These are phyloP conservation scores for Gossypium lobatum DNA, from an alignment of 441 rosid genomes.

Conservation along the genomic window DNA sequence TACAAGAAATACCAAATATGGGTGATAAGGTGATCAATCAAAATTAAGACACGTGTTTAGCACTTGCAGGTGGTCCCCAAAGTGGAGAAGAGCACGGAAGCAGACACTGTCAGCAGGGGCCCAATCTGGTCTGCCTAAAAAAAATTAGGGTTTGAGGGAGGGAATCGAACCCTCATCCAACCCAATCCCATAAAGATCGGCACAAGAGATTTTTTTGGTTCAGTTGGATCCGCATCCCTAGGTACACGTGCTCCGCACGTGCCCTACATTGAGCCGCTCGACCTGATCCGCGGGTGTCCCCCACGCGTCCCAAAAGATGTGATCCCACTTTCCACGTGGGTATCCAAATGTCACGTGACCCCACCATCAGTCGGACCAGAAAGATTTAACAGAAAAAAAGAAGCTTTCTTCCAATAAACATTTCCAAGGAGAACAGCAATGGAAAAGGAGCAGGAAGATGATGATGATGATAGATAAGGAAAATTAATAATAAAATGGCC, in stretches of 20 bases:
- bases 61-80: background rate
- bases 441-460: too few species aligned
- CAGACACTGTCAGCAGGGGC: too few species aligned
- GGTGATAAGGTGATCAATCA: background rate
- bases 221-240: slow-evolving; percentile 1
- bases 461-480: background rate
- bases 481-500: too few species aligned
- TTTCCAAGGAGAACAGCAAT: background rate
- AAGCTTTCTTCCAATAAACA: background rate
- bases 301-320: background rate
- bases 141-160: background rate
- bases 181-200: background rate
- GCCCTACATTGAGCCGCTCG: background rate
- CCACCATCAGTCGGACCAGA: background rate
- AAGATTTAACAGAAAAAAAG: background rate
- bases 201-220: background rate
- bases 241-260: slow-evolving; percentile 20
- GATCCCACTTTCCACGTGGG: slow-evolving; percentile 11
- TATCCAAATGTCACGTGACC: background rate
- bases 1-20: background rate
- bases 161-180: background rate
- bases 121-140: background rate
- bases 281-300: slow-evolving; percentile 1
- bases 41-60: background rate
- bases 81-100: too few species aligned